Conservation (phyloP, 1,284 basidiomycete genomes). For the Cerrena zonata region DNA sequence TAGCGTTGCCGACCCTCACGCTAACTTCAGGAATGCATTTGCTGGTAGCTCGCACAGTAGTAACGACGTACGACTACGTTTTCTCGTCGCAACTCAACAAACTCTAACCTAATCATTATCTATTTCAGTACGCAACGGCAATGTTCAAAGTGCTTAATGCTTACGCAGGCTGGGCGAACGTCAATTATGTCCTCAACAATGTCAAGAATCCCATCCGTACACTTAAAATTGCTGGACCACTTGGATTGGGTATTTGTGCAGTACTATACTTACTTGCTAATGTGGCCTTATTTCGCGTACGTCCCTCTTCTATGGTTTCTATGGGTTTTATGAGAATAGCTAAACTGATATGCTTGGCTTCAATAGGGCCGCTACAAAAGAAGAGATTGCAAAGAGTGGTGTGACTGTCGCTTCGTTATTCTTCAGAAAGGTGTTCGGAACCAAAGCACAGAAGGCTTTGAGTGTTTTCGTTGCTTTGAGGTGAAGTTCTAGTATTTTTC, state of each 20-base stretch:
- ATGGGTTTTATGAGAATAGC: not conserved
- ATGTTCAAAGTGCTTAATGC: slow-evolving; percentile 53
- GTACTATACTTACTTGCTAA: slow-evolving; percentile 58
- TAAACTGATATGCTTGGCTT: not conserved
- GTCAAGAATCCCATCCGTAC: slow-evolving; percentile 61
- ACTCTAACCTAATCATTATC: not conserved
- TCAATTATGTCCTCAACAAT: slow-evolving; percentile 48
- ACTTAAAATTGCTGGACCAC: slow-evolving; percentile 60
- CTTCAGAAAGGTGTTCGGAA: slow-evolving; percentile 59
- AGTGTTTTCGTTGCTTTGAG: slow-evolving; percentile 52
- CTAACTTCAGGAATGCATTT: slow-evolving; percentile 40
- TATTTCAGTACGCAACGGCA: slow-evolving; percentile 48
- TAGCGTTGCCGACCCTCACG: slow-evolving; percentile 39
- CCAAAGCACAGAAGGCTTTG: slow-evolving; percentile 48
- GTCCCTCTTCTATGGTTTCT: slow-evolving; percentile 21
- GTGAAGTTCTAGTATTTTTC: slow-evolving; percentile 21
- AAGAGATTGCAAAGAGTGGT: slow-evolving; percentile 50
- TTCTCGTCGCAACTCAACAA: not conserved
- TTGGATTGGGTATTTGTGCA: slow-evolving; percentile 52
- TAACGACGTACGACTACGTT: slow-evolving; percentile 46
- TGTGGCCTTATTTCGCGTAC: slow-evolving; percentile 65
- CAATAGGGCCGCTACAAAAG: slow-evolving; percentile 46
- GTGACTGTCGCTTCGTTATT: slow-evolving; percentile 57
- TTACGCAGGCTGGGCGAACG: slow-evolving; percentile 37
- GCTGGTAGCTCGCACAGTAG: slow-evolving; percentile 57